Evolutionary conservation across 2,329 filamentous ascomycete species (phyloP), one percentile per base, ranked within the genome.

Genomic region (Lizonia empirigonia): DNA sequence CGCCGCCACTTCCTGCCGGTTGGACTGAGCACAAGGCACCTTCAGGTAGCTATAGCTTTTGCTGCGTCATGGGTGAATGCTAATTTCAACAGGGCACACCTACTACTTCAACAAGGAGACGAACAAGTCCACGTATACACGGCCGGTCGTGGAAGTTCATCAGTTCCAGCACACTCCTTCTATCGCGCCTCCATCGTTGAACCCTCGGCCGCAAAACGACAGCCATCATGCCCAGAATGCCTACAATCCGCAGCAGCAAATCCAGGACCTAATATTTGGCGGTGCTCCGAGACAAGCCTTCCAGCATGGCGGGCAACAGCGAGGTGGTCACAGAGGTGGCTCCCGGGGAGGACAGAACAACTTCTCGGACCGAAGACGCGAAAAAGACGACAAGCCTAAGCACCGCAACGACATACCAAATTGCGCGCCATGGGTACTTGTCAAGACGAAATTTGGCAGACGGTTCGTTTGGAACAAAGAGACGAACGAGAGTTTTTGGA

Each of bases 21-120:
- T 97, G 92, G 92, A 90, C 89, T n/a, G 90, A 96, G 73, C 91
- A 97, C 76, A 92, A 87, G 74, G 91, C 92, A 44, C 92, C 91
- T 5, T 87, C 88, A 41, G 85, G 85, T 84, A 74, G 49, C 40
- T 57, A 42, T 27, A 50, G 44, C 60, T 58, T 48, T 19, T 12
- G 36, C 48, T 57, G 58, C 60, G 56, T 61, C 53, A 58, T 56
- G 36, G 26, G 20, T 37, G 42, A 20, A 50, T 53, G 44, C 61
- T 67, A 47, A 64, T 50, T 32, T 6, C 29, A 7, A 15, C 50
- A 83, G 91, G 91, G 4, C 91, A 96, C 73, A 81, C 82, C 22
- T 97, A 96, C 77, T 97, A 92, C 75, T 94, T 95, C 77, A 88
- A 96, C 76, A 79, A 85, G 36, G 79, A 82, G 47, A 93, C 90